A percentile compares a stretch with the other conserved stretches of the same genome.
Evolutionary conservation across 305 asterid genomes (phyloP).

Genomic region (Rubia peregrina): DNA sequence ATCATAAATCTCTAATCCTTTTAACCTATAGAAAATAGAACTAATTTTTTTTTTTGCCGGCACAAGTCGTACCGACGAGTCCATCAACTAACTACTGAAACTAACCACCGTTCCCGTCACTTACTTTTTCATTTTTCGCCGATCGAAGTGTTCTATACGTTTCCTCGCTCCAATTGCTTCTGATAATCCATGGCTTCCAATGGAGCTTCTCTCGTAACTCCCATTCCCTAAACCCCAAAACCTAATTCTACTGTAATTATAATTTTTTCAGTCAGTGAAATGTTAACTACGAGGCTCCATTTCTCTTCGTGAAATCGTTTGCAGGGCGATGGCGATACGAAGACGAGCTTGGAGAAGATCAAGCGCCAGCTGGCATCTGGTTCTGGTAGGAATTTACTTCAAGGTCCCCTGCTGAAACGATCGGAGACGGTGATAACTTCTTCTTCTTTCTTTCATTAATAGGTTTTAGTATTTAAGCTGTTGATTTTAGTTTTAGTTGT

Average conservation of each 20-base stretch:
- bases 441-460: background rate
- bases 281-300: background rate
- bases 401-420: conserved; percentile 96
- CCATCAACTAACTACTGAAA: conserved; percentile 1
- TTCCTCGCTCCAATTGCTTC: conserved; percentile 5
- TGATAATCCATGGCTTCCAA: conserved; percentile 50
- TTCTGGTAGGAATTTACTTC: conserved; percentile 85
- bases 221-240: background rate
- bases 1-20: too few relatives aligned
- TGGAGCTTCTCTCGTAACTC: conserved; percentile 62
- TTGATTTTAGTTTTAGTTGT: background rate
- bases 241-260: background rate
- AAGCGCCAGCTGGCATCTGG: conserved; percentile 90
- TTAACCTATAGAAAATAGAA: too few relatives aligned
- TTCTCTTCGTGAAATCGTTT: conserved; percentile 7
- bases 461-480: background rate
- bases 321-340: conserved; percentile 69
- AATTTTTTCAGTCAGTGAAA: background rate
- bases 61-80: background rate
- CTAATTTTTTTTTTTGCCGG: background rate
- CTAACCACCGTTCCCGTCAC: background rate
- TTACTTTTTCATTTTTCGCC: background rate
- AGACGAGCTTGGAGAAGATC: conserved; percentile 95
- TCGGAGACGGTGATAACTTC: conserved; percentile 70
- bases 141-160: background rate